Evolutionary conservation across 805 yeast species (phyloP).

Genomic region (Teunomyces stri): DNA sequence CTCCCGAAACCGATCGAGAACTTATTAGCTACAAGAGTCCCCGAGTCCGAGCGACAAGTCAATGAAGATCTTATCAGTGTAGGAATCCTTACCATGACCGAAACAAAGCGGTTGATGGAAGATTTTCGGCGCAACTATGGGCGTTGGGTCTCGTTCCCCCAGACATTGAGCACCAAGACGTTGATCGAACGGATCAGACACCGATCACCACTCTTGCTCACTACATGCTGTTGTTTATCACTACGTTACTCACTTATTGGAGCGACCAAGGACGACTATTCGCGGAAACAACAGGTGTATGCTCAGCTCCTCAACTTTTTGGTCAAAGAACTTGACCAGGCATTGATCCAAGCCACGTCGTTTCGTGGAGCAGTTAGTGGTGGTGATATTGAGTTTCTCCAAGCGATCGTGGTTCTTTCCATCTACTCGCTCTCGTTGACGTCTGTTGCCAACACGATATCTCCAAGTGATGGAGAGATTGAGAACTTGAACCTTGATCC

Average conservation of each 20-base stretch:
- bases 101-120: slow-evolving; percentile 50
- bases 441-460: slow-evolving; percentile 26
- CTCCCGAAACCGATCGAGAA: slow-evolving; percentile 38
- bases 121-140: slow-evolving; percentile 68
- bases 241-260: slow-evolving; percentile 46
- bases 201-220: slow-evolving; percentile 61
- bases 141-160: slow-evolving; percentile 75
- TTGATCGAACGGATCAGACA: slow-evolving; percentile 48
- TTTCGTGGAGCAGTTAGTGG: slow-evolving; percentile 13
- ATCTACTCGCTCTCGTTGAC: slow-evolving; percentile 64
- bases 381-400: slow-evolving; percentile 57
- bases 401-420: slow-evolving; percentile 63
- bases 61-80: slow-evolving; percentile 49
- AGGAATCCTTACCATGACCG: slow-evolving; percentile 47
- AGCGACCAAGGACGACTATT: slow-evolving; percentile 8
- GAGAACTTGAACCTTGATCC: slow-evolving; percentile 57
- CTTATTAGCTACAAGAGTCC: slow-evolving; percentile 13
- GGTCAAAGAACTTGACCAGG: slow-evolving; percentile 46
- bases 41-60: background rate
- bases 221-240: slow-evolving; percentile 63
- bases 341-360: slow-evolving; percentile 35
- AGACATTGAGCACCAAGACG: slow-evolving; percentile 43
- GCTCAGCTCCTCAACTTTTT: slow-evolving; percentile 44
- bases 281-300: slow-evolving; percentile 33
- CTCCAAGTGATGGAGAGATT: slow-evolving; percentile 8